Base-by-base conservation (phyloP, 1,284 basidiomycete genomes). In the Phenoliferia sp. region DNA sequence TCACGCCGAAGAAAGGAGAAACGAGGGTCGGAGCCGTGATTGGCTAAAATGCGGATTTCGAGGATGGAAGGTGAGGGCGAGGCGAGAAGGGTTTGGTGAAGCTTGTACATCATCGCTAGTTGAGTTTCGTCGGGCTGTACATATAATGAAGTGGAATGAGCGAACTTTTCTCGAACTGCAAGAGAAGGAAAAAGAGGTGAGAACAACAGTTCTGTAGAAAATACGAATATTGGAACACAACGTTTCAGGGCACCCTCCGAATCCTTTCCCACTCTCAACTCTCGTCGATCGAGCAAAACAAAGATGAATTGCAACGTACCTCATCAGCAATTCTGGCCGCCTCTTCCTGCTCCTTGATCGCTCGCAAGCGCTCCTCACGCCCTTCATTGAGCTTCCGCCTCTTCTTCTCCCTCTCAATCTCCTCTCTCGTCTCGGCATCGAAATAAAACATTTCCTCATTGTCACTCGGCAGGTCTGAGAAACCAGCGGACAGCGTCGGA, bases 11-110 rank as follows among this genome's bases (percentile, higher is more conserved):
- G 28, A 59, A 72, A 72, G 15, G 36, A 63, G 26, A 73, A 73
- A 1, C 63, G 56, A 16, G 62, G 32, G 58, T 73, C 72, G 31
- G 39, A 7, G 17, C 62, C 65, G 35, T 71, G 69, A 34, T 73
- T 71, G 15, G 72, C 68, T 28, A 73, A 59, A 66, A 73, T 69
- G 1, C 72, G 57, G 10, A 73, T 63, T n/a, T 71, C 69, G 62
- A 73, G 69, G 7, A 73, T 35, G 3, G 63, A 29, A 1, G 72
- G 72, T 52, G 71, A 66, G 22, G 68, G 32, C 5, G 69, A 61
- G 17, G 64, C 7, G 1, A 44, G 39, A 52, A 71, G 68, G 6
- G 72, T 73, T 22, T 50, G 0, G 59, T 67, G 59, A 1, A 73
- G 69, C 22, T 62, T 61, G 16, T 12, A 19, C 72, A 73, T 73